These are phyloP conservation scores for Fraxinus baroniana DNA, from an alignment of 305 asterid genomes.

Conservation along the genomic window DNA sequence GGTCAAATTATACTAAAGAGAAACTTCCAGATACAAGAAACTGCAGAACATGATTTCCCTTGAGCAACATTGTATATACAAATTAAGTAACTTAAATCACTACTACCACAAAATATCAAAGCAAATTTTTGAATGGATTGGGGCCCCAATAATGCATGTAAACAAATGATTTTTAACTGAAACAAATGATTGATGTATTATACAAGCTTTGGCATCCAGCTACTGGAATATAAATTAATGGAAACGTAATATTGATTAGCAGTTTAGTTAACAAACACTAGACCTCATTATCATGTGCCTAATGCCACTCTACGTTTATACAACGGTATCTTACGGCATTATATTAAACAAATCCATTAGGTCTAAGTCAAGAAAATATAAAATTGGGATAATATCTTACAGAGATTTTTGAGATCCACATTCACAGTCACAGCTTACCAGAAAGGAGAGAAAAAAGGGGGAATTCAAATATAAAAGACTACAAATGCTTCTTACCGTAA, in stretches of 20 bases:
- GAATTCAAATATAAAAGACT: not conserved
- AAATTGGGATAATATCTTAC: slow-evolving; percentile 12
- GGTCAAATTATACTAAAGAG: not conserved
- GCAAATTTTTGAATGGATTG: slow-evolving; percentile 5
- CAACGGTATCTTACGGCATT: not conserved
- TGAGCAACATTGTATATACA: not conserved
- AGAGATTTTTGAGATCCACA: slow-evolving; percentile 36
- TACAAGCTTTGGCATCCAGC: not conserved
- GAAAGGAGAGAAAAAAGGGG: not conserved
- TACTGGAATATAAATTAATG: not conserved
- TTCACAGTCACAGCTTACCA: not conserved
- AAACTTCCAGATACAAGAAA: not conserved
- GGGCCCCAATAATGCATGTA: not conserved
- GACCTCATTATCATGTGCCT: not conserved
- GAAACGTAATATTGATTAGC: not conserved
- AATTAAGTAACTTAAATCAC: not conserved
- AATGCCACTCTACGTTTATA: not conserved
- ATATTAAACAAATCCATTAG: not conserved
- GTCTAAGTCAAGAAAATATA: not conserved
- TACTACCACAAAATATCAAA: not conserved
- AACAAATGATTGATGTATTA: slow-evolving; percentile 36
- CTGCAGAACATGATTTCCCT: not conserved
- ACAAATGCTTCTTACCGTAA: not conserved
- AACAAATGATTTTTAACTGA: slow-evolving; percentile 29
- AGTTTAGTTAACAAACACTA: not conserved